A percentile compares a stretch with the other conserved stretches of the same genome.
Evolutionary conservation across 768 basidiomycete species (phyloP).

Genomic region (Candolleomyces aberdarensis): DNA sequence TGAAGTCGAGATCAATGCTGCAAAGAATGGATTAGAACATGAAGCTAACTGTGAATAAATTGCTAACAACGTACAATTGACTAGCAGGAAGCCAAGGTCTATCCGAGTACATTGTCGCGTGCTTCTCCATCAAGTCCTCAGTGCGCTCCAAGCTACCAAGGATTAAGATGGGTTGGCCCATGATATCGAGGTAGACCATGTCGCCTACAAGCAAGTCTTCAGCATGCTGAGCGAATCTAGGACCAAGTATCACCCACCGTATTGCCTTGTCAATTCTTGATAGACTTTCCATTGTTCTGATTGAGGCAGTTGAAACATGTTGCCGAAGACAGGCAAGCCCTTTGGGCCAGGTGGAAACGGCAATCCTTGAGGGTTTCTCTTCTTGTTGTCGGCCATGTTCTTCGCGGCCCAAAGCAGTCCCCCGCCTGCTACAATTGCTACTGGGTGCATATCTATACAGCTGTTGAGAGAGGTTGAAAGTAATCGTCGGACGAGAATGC

Average conservation of each 20-base stretch:
- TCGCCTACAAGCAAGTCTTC: slow-evolving; percentile 6
- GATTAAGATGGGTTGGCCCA: slow-evolving; percentile 10
- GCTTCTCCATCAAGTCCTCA: slow-evolving; percentile 12
- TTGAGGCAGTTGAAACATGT: slow-evolving; percentile 22
- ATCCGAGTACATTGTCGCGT: slow-evolving; percentile 11
- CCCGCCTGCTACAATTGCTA: background rate
- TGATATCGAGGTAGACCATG: slow-evolving; percentile 11
- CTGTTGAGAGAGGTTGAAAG: background rate
- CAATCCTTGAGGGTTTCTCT: background rate
- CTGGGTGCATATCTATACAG: background rate
- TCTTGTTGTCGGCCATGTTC: background rate
- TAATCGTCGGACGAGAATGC: too few relatives aligned
- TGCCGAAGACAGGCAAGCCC: slow-evolving; percentile 18
- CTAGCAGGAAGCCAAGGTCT: slow-evolving; percentile 1
- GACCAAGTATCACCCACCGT: slow-evolving; percentile 5
- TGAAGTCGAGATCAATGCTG: slow-evolving; percentile 11
- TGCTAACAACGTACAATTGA: background rate
- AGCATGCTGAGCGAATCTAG: too few relatives aligned
- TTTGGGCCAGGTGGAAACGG: slow-evolving; percentile 17
- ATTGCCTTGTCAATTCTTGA: slow-evolving; percentile 18
- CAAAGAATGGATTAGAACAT: background rate
- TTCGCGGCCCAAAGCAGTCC: background rate
- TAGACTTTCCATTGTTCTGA: slow-evolving; percentile 19
- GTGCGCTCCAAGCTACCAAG: slow-evolving; percentile 4
- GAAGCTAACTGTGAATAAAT: background rate